Evolutionary conservation across 1,139 yeast species (phyloP).

Genomic region (Pichia sp.): DNA sequence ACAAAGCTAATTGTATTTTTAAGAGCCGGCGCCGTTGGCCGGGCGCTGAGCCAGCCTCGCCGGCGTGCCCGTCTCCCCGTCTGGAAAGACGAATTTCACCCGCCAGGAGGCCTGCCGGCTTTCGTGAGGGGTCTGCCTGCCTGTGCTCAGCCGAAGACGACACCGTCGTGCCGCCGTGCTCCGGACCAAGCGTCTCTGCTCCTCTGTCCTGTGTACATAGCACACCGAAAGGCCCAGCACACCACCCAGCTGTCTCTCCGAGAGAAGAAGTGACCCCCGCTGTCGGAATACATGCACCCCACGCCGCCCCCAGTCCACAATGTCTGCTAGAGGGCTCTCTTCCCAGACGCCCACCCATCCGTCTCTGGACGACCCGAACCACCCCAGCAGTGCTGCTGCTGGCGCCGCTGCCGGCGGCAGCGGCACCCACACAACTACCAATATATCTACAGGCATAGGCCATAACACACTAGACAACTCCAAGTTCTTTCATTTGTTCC

Average conservation of each 20-base stretch:
- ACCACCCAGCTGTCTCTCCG: too few species aligned
- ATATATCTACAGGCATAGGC: background rate
- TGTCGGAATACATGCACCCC: background rate
- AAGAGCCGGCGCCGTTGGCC: too few species aligned
- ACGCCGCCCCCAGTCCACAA: background rate
- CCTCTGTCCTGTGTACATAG: background rate
- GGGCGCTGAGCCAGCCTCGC: too few species aligned
- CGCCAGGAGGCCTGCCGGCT: too few species aligned
- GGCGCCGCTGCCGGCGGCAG: background rate
- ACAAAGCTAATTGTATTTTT: too few species aligned
- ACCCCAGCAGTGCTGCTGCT: background rate
- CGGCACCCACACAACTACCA: background rate
- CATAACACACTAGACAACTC: background rate
- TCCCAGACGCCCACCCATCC: constrained; percentile 2
- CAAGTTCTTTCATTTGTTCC: background rate
- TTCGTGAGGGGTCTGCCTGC: too few species aligned
- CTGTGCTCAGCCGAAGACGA: too few species aligned
- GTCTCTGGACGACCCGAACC: background rate
- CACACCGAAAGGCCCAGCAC: background rate
- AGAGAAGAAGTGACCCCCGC: too few species aligned
- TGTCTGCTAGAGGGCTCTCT: constrained; percentile 4
- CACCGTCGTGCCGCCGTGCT: too few species aligned
- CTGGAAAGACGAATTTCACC: too few species aligned
- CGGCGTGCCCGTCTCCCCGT: too few species aligned
- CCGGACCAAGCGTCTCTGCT: too few species aligned